Conservation (phyloP, 805 yeast species). For the Kregervanrija delftensis region DNA sequence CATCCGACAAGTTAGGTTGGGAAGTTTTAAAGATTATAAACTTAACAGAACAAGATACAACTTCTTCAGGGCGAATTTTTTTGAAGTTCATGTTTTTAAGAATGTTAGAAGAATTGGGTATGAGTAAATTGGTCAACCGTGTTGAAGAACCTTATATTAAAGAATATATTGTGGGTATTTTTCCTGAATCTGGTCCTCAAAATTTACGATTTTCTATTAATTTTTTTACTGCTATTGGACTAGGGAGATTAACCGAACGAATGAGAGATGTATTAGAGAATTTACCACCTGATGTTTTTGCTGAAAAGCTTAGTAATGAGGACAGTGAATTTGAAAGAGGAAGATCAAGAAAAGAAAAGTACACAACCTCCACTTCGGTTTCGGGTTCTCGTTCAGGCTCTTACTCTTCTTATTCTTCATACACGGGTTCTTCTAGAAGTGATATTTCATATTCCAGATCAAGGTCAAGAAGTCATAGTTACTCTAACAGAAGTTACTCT, state of each 20-base stretch:
- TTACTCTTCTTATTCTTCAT: conserved; percentile 14
- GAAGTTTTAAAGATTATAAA: conserved; percentile 46
- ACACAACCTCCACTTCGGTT: neutral
- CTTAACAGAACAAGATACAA: conserved; percentile 66
- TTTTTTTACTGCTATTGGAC: conserved; percentile 86
- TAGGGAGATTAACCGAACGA: conserved; percentile 75
- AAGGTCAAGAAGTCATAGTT: conserved; percentile 6
- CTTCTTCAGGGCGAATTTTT: conserved; percentile 75
- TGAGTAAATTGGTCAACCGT: conserved; percentile 39
- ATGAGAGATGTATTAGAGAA: conserved; percentile 49
- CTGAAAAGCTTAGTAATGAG: conserved; percentile 3
- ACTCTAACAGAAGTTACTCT: neutral
- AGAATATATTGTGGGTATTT: conserved; percentile 47
- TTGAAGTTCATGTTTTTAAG: conserved; percentile 77
- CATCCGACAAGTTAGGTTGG: conserved; percentile 64
- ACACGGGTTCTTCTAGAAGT: neutral
- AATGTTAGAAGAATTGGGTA: conserved; percentile 70
- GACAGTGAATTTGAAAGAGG: conserved; percentile 5
- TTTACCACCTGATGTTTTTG: conserved; percentile 19
- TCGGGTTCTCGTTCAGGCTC: conserved; percentile 8
- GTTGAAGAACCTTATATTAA: conserved; percentile 46
- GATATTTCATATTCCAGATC: conserved; percentile 12
- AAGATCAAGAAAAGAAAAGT: conserved; percentile 3
- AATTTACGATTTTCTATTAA: conserved; percentile 74
- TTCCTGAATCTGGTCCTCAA: conserved; percentile 51